phyloP scores from a whole-genome alignment of 345 rosid genomes.

The Physaria fendleri region DNA sequence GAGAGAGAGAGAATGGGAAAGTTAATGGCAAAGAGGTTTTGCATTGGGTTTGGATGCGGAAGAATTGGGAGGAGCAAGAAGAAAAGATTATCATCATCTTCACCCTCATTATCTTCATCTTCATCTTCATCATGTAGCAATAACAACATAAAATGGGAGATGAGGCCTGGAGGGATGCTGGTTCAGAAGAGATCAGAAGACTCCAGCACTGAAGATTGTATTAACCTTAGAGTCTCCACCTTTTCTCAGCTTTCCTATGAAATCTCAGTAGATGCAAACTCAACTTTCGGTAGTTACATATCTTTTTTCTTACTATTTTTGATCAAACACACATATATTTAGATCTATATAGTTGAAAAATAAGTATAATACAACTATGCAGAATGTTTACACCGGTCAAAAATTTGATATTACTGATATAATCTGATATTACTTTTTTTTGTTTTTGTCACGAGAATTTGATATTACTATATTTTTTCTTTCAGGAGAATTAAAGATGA shows the following conservation, averaged over 20 bases:
- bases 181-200: slow-evolving; percentile 72
- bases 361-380: not conserved
- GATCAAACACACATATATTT: not conserved
- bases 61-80: slow-evolving; percentile 19
- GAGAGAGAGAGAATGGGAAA: slow-evolving; percentile 42
- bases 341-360: not conserved
- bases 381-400: not conserved
- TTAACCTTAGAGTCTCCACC: slow-evolving; percentile 58
- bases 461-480: not conserved
- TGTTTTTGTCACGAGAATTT: no score
- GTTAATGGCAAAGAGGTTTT: slow-evolving; percentile 66
- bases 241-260: slow-evolving; percentile 60
- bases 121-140: slow-evolving; percentile 10
- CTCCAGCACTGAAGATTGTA: slow-evolving; percentile 35
- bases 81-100: slow-evolving; percentile 28
- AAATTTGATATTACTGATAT: no score
- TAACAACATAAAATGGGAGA: slow-evolving; percentile 77
- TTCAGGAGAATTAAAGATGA: slow-evolving; percentile 73
- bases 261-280: slow-evolving; percentile 70
- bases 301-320: not conserved
- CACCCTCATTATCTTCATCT: slow-evolving; percentile 1
- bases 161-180: slow-evolving; percentile 93
- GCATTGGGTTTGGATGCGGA: slow-evolving; percentile 50
- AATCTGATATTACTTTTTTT: no score
- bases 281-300: slow-evolving; percentile 66